A percentile compares a stretch with the other conserved stretches of the same genome.
Conservation (phyloP, 805 yeast species). For the Hanseniaspora thailandica region DNA sequence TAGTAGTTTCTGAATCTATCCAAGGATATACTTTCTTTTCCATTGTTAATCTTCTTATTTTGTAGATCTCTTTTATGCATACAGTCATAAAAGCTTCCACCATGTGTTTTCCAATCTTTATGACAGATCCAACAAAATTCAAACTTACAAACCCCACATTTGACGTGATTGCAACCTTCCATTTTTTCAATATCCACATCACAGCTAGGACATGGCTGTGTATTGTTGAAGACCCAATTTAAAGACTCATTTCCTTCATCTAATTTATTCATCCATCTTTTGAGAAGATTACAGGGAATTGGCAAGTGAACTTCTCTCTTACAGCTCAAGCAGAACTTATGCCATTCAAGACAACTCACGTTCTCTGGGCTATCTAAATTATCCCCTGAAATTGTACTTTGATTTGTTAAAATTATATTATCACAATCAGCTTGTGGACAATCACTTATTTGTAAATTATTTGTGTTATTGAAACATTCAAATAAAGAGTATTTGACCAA, state of each 20-base stretch:
- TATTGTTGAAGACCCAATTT: conserved; percentile 75
- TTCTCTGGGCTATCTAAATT: conserved; percentile 25
- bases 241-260: conserved; percentile 79
- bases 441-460: conserved; percentile 35
- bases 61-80: conserved; percentile 36
- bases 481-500: conserved; percentile 43
- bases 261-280: conserved; percentile 66
- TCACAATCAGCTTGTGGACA: conserved; percentile 81
- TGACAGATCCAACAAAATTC: conserved; percentile 93
- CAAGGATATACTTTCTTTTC: conserved; percentile 30
- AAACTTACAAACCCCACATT: conserved; percentile 60
- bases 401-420: conserved; percentile 29
- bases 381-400: conserved; percentile 18
- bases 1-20: conserved; percentile 64
- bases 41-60: conserved; percentile 27
- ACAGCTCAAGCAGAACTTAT: conserved; percentile 72
- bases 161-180: conserved; percentile 97
- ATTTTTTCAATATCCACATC: conserved; percentile 70
- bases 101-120: conserved; percentile 64
- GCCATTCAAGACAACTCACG: conserved; percentile 54
- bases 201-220: conserved; percentile 81
- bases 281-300: conserved; percentile 60
- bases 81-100: conserved; percentile 54
- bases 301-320: conserved; percentile 70
- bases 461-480: conserved; percentile 34